phyloP scores from a whole-genome alignment of 2,329 filamentous ascomycete genomes.

The Neopestalotiopsis clavispora region DNA sequence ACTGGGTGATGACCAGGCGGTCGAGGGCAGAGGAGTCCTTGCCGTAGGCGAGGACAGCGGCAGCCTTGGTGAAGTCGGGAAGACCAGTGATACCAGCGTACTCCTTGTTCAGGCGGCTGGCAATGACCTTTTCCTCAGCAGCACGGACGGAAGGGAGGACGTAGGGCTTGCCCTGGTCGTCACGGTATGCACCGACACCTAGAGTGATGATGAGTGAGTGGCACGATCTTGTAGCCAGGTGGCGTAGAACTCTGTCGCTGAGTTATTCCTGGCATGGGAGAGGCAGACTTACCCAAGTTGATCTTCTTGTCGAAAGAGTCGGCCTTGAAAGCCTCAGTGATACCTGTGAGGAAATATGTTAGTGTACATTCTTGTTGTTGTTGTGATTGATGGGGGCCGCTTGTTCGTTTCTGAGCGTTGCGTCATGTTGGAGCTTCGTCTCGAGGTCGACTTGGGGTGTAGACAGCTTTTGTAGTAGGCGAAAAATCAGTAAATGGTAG shows the following conservation, averaged over 20 bases:
- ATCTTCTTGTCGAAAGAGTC: constrained; percentile 95
- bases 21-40: constrained; percentile 75
- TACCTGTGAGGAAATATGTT: constrained; percentile 54
- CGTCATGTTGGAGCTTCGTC: background rate
- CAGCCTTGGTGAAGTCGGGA: constrained; percentile 90
- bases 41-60: constrained; percentile 90
- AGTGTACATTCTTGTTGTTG: constrained; percentile 20
- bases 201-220: constrained; percentile 23
- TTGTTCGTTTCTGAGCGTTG: constrained; percentile 23
- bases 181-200: constrained; percentile 97
- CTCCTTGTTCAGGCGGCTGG: constrained; percentile 87
- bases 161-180: constrained; percentile 97
- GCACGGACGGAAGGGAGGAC: constrained; percentile 91
- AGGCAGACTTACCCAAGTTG: constrained; percentile 74
- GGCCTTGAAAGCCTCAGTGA: constrained; percentile 99
- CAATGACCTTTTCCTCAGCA: constrained; percentile 86
- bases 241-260: background rate
- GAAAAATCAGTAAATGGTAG: constrained; percentile 15
- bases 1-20: constrained; percentile 91
- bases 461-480: background rate
- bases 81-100: constrained; percentile 98
- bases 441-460: background rate
- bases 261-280: constrained; percentile 2
- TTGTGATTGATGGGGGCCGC: constrained; percentile 26
- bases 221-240: constrained; percentile 18